Base-by-base conservation (phyloP, 495 filamentous ascomycete genomes). In the Penicillium canescens region DNA sequence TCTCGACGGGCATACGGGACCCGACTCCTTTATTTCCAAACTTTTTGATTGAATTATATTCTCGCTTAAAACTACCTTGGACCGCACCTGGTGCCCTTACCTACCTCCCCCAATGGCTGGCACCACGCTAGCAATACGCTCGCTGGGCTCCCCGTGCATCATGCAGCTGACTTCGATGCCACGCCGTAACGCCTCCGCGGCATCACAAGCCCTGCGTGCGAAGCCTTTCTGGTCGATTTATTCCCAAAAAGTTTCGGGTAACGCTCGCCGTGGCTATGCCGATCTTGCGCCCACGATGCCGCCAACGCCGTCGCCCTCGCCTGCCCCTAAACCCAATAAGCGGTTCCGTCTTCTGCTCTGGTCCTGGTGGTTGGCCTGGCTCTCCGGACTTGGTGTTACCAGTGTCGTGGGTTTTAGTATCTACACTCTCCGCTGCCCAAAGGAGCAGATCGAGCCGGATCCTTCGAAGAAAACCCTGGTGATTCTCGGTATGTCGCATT, bases 401-500 rank as follows among this genome's bases (percentile, higher is more conserved):
- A 89, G 74, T 43, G 88, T 84, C 56, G 69, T 94, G 45, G 86
- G 82, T 46, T 96, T 91, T 69, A 84, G 82, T 59, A 87, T 97
- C 68, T 96, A 90, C 71, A 72, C 82, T 28, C 83, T 88, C 57
- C 85, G 91, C 52, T 81, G 92, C 70, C 94, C 93, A 6, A 80
- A 80, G 14, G 87, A 93, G 28, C 94, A 98, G 76, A 71, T 79
- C 35, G 81, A 84, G 50, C 86, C 91, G 23, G 91, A 96, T 73
- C 86, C 92, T 53, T 73, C 65, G 47, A 98, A 98, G 90, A 98
- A 98, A 82, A 98, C 92, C 20, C 81, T 98, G 26, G 95, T 98
- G 12, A 85, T 98, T 66, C 82, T 98, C 36, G 94, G 94, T 96
- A 84, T 72, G 85, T 56, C 42, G 36, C 35, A 10, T 46, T 58